phyloP scores from a whole-genome alignment of 1,284 basidiomycete genomes.

The Fomes fomentarius region DNA sequence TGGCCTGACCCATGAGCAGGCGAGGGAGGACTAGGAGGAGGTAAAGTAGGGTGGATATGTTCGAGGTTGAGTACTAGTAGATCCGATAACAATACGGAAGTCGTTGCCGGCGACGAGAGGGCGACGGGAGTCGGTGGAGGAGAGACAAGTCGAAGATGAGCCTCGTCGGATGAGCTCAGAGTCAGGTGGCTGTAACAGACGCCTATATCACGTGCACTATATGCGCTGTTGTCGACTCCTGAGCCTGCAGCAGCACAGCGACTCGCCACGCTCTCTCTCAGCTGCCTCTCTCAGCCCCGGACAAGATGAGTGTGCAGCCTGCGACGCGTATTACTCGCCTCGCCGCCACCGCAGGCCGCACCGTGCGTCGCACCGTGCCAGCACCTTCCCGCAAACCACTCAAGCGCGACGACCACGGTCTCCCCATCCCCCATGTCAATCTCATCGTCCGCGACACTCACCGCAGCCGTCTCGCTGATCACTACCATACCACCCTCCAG shows the following conservation, averaged over 20 bases:
- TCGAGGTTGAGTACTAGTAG: neutral
- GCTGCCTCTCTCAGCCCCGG: too few species aligned
- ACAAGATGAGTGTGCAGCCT: constrained; percentile 29
- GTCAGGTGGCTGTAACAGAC: too few species aligned
- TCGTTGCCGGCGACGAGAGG: neutral
- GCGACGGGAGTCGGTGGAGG: too few species aligned
- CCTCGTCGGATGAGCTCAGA: too few species aligned
- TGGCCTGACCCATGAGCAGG: constrained; percentile 17
- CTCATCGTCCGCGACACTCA: constrained; percentile 73
- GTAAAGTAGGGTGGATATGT: neutral
- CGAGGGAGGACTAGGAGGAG: neutral
- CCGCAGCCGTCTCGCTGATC: constrained; percentile 77
- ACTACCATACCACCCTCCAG: constrained; percentile 84
- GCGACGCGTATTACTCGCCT: constrained; percentile 21
- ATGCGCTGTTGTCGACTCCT: too few species aligned
- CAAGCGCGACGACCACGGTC: constrained; percentile 48
- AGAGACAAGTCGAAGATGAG: neutral
- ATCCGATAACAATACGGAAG: neutral
- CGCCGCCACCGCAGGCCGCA: constrained; percentile 24
- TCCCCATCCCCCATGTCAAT: constrained; percentile 70
- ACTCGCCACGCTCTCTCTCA: too few species aligned
- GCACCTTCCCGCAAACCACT: constrained; percentile 44
- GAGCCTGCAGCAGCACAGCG: too few species aligned
- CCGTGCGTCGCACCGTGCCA: constrained; percentile 30
- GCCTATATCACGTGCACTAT: too few species aligned